Base-by-base conservation (phyloP, 345 rosid species). In the Rhodomyrtus tomentosa region DNA sequence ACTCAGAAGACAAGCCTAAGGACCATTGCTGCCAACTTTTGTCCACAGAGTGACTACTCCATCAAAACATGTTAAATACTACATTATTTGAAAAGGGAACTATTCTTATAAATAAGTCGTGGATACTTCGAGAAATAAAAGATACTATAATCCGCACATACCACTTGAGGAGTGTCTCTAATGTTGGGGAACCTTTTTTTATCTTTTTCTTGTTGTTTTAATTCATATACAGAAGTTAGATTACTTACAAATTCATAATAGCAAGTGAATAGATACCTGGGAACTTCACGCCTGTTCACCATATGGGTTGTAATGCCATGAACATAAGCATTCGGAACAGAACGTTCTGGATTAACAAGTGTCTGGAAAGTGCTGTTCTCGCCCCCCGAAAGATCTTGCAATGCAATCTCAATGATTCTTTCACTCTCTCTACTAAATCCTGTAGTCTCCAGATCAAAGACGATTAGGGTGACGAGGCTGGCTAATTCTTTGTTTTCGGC, bases 351-450 rank as follows among this genome's bases (percentile, higher is more conserved):
- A 90, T 97, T 95, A 29, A 97, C 89, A 15, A 97, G 91, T 1
- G 96, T 92, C 88, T 95, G 93, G 74, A 97, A 95, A 55, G 98
- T 95, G 91, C 99, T 93, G 87, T 95, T 90, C 87, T 90, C 87
- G 83, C 99, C 99, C 82, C 99, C 99, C 3, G 88, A 87, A 55
- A 97, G 90, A 93, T 97, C 99, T 87, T 92, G 96, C 21, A 91
- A 84, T 12, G 95, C 98, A 83, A 97, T 91, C 93, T 95, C 99
- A 49, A 97, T 90, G 6, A 97, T 95, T 48, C 92, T 84, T 2
- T 90, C 96, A 1, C 85, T 83, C 73, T 76, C 86, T 86, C 95
- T 87, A 86, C 90, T 88, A 72, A 93, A 83, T 18, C 98, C 99
- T 1, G 95, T 94, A 32, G 99, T 95, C 89, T 95, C 99, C 81